These are phyloP conservation scores for Heritiera fomes DNA, from an alignment of 345 rosid species.

Conservation along the genomic window DNA sequence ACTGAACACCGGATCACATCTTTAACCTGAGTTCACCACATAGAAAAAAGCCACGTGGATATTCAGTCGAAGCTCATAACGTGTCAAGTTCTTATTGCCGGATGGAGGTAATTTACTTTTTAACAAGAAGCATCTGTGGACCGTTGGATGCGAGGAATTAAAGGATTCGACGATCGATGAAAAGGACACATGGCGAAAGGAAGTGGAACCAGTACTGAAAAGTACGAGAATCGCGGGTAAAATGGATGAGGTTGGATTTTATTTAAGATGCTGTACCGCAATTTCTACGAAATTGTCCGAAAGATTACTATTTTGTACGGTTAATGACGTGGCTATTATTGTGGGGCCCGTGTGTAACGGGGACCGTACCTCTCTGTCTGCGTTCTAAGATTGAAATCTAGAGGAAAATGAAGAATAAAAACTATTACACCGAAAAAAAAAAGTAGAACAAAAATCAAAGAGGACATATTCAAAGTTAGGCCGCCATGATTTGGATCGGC, in stretches of 20 bases:
- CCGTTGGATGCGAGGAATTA: slow-evolving; percentile 17
- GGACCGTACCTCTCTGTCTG: slow-evolving; percentile 45
- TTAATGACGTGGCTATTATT: slow-evolving; percentile 3
- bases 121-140: neutral
- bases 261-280: slow-evolving; percentile 18
- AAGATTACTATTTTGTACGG: slow-evolving; percentile 31
- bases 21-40: neutral
- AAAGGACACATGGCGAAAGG: slow-evolving; percentile 9
- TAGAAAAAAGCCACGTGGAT: neutral
- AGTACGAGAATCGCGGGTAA: slow-evolving; percentile 13
- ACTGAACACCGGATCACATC: neutral
- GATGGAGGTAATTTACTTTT: neutral
- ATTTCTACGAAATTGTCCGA: neutral
- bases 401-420: neutral
- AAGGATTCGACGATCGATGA: neutral
- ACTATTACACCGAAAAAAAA: neutral
- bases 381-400: neutral
- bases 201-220: slow-evolving; percentile 9
- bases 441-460: neutral
- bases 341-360: slow-evolving; percentile 37
- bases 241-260: neutral
- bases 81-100: neutral
- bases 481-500: neutral
- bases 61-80: neutral
- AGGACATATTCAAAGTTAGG: neutral